Base-by-base conservation (phyloP, 495 filamentous ascomycete species). In the Xanthoparmelia taractica region DNA sequence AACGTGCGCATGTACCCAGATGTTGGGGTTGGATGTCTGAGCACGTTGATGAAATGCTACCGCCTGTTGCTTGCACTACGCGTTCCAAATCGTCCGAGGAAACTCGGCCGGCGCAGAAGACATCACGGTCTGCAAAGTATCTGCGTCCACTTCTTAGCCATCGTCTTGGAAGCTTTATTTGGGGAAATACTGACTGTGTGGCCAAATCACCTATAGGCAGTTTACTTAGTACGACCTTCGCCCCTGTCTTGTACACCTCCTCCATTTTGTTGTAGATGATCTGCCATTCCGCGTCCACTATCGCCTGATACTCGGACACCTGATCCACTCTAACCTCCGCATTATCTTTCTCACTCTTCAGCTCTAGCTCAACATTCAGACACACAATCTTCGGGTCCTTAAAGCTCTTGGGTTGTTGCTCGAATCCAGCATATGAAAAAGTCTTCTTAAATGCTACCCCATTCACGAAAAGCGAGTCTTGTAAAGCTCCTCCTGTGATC, bases 381-480 rank as follows among this genome's bases (percentile, higher is more conserved):
- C 92, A 96, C 59, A 96, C 87, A 68, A 98, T 95, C 76, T 90
- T 92, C 55, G 94, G 94, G 76, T 96, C 84, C 70, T 79, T 85
- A 79, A 98, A 97, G 41, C 82, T 88, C 76, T 98, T 98, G 61
- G 94, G 94, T 78, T 98, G 94, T 75, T 98, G 94, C 76, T 98
- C 94, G 77, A 98, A 98, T 68, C 94, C 94, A 69, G 94, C 94
- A 73, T 98, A 98, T 45, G 94, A 91, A 78, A 98, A 98, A 50
- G 94, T 98, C 81, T 98, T 98, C 83, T 98, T 98, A 81, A 98
- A 98, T 41, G 94, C 92, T 54, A 98, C 94, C 72, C 94, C 94
- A 74, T 98, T 92, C 68, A 98, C 88, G 78, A 97, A 98, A 40
- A 97, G 84, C 12, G 92, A 96, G 73, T 98, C 94, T 72, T 96